Base-by-base conservation (phyloP, 2,329 filamentous ascomycete species). In the Simplicillium aogashimaense region DNA sequence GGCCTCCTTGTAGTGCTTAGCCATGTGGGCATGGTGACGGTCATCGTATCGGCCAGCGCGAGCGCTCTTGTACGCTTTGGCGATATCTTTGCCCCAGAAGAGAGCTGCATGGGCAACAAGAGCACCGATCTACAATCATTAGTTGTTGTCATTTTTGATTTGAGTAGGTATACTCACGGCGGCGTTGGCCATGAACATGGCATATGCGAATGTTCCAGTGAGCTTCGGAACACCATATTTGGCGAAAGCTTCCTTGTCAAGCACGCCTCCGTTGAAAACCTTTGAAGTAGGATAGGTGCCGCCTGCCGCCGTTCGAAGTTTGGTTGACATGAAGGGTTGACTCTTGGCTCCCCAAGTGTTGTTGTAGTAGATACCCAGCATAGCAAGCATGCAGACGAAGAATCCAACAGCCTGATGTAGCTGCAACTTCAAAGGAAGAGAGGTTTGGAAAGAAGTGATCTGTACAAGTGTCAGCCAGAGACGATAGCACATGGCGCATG, bases 111-210 rank as follows among this genome's bases (percentile, higher is more conserved):
- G 74, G 3, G 61, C 51, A 20, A 76, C 57, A 17, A 77, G 51
- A 5, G 74, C 74, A 2, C 74, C 74, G 37, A 78, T 78, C 64
- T 71, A 43, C 3, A 7, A n/a, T 29, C 17, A 1, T 2, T 13
- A 3, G 4, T 52, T 41, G 37, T 43, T n/a, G 41, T 10, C 2
- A 35, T 25, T 0, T 4, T 3, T 11, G 11, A 11, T 1, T 5
- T 9, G 11, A 2, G 2, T n/a, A 1, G 4, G 11, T 15, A 11
- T 34, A 63, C 67, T 53, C 56, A 71, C 68, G 28, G 73, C 71
- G 45, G 69, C 68, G 52, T 76, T 76, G 2, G 72, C 69, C 59
- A 76, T 76, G 44, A 77, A 67, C 59, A 76, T 63, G 2, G 65
- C 56, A 35, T 67, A 74, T 0, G 70, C 71, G 46, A 76, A 76